These are phyloP conservation scores for Mucor plumbeus DNA, from an alignment of 371 early-diverging fungal species.

Conservation along the genomic window DNA sequence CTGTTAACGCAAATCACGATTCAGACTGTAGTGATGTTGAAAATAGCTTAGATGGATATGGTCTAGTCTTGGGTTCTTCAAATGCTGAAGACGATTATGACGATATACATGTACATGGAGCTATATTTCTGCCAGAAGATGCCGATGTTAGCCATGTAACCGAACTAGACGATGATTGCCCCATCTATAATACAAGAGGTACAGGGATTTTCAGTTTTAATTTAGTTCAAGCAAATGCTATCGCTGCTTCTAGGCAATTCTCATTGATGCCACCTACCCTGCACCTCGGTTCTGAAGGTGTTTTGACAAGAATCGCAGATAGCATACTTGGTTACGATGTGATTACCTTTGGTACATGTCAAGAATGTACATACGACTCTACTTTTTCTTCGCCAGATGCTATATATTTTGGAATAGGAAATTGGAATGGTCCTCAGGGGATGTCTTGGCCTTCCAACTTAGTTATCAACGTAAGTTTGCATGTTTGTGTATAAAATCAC, in stretches of 20 bases:
- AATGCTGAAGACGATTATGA: background rate
- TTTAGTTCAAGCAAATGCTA: background rate
- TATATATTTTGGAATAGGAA: slow-evolving; percentile 20
- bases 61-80: slow-evolving; percentile 14
- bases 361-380: background rate
- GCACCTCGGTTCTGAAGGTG: background rate
- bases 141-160: background rate
- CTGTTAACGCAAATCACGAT: slow-evolving; percentile 14
- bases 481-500: too few species aligned
- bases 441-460: slow-evolving; percentile 16
- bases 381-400: background rate
- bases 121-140: slow-evolving; percentile 3
- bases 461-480: background rate
- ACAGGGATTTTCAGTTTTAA: slow-evolving; percentile 10
- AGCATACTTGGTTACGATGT: background rate
- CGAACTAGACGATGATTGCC: background rate
- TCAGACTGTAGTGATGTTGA: background rate
- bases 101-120: slow-evolving; percentile 23
- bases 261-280: background rate
- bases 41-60: background rate
- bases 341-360: slow-evolving; percentile 3
- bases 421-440: slow-evolving; percentile 25
- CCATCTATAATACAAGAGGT: background rate
- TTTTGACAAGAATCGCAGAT: background rate
- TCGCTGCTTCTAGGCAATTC: background rate